phyloP scores from a whole-genome alignment of 257 asterid species.

The Nemophila menziesii region DNA sequence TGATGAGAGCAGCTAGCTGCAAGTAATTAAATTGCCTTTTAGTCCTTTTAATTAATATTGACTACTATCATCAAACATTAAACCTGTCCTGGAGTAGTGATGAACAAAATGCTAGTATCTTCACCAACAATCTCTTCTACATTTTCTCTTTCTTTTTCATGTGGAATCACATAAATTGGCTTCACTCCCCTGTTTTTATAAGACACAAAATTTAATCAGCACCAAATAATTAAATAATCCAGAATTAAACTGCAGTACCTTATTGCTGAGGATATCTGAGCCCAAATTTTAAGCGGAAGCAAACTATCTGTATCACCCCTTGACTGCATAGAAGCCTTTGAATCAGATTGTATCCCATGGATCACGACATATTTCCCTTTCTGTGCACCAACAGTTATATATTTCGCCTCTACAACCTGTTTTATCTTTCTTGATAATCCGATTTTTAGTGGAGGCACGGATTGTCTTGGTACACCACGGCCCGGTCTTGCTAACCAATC shows the following conservation, averaged over 20 bases:
- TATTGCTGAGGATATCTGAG: slow-evolving; percentile 47
- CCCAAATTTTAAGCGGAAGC: slow-evolving; percentile 83
- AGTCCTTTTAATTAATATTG: too few species aligned
- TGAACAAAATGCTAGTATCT: slow-evolving; percentile 66
- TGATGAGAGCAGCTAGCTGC: slow-evolving; percentile 72
- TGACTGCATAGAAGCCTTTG: slow-evolving; percentile 87
- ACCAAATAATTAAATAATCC: too few species aligned
- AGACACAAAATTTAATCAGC: slow-evolving; percentile 2
- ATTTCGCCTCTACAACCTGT: slow-evolving; percentile 69
- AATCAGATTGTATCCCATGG: slow-evolving; percentile 84
- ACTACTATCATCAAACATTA: neutral
- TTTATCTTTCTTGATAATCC: slow-evolving; percentile 64
- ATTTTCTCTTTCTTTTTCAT: slow-evolving; percentile 68
- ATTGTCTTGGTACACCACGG: slow-evolving; percentile 57
- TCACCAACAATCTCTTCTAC: slow-evolving; percentile 57
- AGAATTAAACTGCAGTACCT: slow-evolving; percentile 22
- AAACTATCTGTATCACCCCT: slow-evolving; percentile 77
- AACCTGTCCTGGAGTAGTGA: slow-evolving; percentile 92
- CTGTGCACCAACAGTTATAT: slow-evolving; percentile 46
- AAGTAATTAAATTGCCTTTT: neutral
- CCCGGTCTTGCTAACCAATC: slow-evolving; percentile 75
- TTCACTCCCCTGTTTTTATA: slow-evolving; percentile 43
- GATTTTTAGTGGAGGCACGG: slow-evolving; percentile 51
- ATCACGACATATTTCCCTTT: slow-evolving; percentile 70
- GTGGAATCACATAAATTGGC: slow-evolving; percentile 75